These are phyloP conservation scores for Melocanna baccifera DNA, from an alignment of 176 grass and related monocot genomes.

Conservation along the genomic window DNA sequence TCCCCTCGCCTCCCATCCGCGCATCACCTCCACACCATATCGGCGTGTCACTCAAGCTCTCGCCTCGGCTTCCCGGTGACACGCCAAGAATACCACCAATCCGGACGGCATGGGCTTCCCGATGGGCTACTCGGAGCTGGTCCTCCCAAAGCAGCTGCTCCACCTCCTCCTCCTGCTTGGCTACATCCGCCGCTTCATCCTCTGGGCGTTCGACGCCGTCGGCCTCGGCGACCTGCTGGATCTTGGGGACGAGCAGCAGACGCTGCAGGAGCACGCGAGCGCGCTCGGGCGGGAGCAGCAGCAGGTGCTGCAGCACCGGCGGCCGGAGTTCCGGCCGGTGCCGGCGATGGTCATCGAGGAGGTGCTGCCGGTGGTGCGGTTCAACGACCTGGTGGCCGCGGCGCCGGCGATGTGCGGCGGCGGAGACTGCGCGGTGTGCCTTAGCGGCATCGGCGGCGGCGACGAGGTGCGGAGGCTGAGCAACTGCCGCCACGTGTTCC, in stretches of 20 bases:
- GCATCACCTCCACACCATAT: slow-evolving; percentile 9
- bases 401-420: neutral
- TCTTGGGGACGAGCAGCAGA: slow-evolving; percentile 45
- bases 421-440: slow-evolving; percentile 76
- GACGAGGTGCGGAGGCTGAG: slow-evolving; percentile 71
- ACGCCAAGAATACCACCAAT: neutral
- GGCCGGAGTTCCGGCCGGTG: slow-evolving; percentile 36
- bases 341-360: slow-evolving; percentile 71
- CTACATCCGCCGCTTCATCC: slow-evolving; percentile 66
- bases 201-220: slow-evolving; percentile 59
- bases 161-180: slow-evolving; percentile 62
- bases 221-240: slow-evolving; percentile 74
- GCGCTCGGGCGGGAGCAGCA: neutral
- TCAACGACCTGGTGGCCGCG: slow-evolving; percentile 46
- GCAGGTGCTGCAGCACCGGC: neutral
- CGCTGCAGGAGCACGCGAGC: slow-evolving; percentile 24
- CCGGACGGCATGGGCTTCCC: slow-evolving; percentile 71
- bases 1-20: slow-evolving; percentile 12
- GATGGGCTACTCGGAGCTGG: slow-evolving; percentile 61
- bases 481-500: slow-evolving; percentile 95
- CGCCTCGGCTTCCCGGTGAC: neutral
- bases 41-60: neutral
- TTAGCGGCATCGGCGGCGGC: slow-evolving; percentile 55
- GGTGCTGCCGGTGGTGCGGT: slow-evolving; percentile 68
- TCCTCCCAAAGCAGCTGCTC: slow-evolving; percentile 72